Conservation (phyloP, 2,329 filamentous ascomycete species). For the Chalaropsis ovoidea region DNA sequence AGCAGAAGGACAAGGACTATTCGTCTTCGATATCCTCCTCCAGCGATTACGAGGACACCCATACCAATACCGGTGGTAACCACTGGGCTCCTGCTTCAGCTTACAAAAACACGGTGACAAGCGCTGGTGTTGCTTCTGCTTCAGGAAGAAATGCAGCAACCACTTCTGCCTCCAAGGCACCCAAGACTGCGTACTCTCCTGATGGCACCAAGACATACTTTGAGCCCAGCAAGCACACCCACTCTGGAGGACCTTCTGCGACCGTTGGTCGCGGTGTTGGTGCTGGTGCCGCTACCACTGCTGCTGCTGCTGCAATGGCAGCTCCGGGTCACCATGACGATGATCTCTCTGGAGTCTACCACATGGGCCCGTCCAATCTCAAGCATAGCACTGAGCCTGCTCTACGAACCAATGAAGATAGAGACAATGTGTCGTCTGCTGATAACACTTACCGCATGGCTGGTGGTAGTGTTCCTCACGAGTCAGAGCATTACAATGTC, state of each 20-base stretch:
- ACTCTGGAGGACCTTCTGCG: neutral
- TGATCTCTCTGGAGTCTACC: slow-evolving; percentile 9
- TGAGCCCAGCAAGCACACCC: neutral
- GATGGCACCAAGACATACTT: slow-evolving; percentile 20
- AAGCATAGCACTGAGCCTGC: slow-evolving; percentile 18
- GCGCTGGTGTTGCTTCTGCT: slow-evolving; percentile 13
- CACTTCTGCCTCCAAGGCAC: neutral
- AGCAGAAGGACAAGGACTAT: slow-evolving; percentile 19
- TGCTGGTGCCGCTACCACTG: neutral
- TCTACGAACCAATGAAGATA: slow-evolving; percentile 7
- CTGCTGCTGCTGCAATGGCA: slow-evolving; percentile 10
- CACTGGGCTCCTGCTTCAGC: slow-evolving; percentile 18
- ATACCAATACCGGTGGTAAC: neutral
- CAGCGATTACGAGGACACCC: slow-evolving; percentile 20
- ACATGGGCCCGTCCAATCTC: slow-evolving; percentile 7
- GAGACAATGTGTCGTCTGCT: neutral
- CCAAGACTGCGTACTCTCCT: neutral
- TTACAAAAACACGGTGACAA: slow-evolving; percentile 15
- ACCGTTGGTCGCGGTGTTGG: slow-evolving; percentile 7
- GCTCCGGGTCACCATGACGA: slow-evolving; percentile 17
- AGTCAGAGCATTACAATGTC: slow-evolving; percentile 15
- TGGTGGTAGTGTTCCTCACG: slow-evolving; percentile 11
- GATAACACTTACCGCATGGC: slow-evolving; percentile 21
- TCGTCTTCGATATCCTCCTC: slow-evolving; percentile 21
- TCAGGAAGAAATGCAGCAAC: neutral